A percentile compares a stretch with the other conserved stretches of the same genome.
phyloP scores from a whole-genome alignment of 208 protist species.

The Acanthamoeba divionensis region DNA sequence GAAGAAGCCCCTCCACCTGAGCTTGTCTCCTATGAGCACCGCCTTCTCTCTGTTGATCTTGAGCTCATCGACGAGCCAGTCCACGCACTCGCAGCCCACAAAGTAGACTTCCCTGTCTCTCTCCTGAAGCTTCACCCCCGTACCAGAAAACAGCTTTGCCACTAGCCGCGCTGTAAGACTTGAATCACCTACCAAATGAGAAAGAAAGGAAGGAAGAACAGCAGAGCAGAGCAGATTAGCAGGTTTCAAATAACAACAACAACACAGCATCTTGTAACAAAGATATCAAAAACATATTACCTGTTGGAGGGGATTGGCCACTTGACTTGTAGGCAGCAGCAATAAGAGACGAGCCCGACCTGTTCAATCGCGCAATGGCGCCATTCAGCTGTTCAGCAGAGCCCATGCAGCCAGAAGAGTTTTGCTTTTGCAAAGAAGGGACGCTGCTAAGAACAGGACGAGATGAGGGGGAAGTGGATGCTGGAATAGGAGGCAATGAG shows the following conservation, averaged over 20 bases:
- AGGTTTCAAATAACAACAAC: no score
- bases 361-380: no score
- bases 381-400: no score
- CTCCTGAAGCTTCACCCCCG: background rate
- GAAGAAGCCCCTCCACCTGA: background rate
- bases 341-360: background rate
- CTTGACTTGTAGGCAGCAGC: background rate
- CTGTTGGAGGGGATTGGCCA: background rate
- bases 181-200: background rate
- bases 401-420: background rate
- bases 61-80: constrained; percentile 39
- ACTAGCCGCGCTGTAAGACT: background rate
- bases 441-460: no score
- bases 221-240: no score
- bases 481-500: no score
- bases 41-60: background rate
- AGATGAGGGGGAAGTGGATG: no score
- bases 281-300: no score
- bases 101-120: background rate
- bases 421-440: no score
- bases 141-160: background rate
- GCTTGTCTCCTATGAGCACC: background rate
- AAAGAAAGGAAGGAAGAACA: no score
- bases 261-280: no score
- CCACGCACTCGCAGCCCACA: background rate